Evolutionary conservation across 2,329 filamentous ascomycete genomes (phyloP), one percentile per base, ranked within the genome.

Genomic region (Aureobasidium mangrovei): DNA sequence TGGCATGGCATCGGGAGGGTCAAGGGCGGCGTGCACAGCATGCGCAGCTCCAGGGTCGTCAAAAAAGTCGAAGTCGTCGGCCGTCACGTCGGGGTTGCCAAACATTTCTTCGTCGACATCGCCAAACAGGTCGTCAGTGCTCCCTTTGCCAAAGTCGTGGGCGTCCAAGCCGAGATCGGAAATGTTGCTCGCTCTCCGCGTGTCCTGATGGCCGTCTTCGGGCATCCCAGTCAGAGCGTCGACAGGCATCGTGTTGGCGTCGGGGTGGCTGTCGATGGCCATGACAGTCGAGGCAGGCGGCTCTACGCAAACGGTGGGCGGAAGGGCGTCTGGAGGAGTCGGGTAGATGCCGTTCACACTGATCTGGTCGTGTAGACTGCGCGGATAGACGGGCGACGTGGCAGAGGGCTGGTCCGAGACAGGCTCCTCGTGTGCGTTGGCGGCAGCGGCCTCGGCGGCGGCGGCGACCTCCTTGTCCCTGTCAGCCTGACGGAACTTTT

Each of bases 1-100:
- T 2, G 8, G 3, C 35, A 26, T 33, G 24, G 39, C 31, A 24
- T 52, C 31, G 9, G 29, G 3, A 2, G 28, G n/a, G 2, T 10
- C 39, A 35, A 38, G 24, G 9, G 47, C 27, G 1, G 27, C 26
- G 18, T 7, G 6, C 18, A 42, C 40, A 4, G 66, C 71, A 12
- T 18, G 2, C 2, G 31, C 41, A 27, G 66, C 72, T 44, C 71
- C 72, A 2, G 76, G 76, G 57, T 85, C 83, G 62, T 91, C 86
- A 61, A 91, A 91, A 67, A 91, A 91, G 65, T 80, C 88, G 65
- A 91, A 91, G 64, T 93, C 88, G 4, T 82, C 86, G 61, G 93
- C 88, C 1, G 85, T 90, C n/a, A 91, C 74, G n/a, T 73, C 80
- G 58, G 81, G 78, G n/a, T 83, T 80, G n/a, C 78, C 82, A 68